Percentiles rank a stretch among this genome's conserved stretches.
Evolutionary conservation across 164 flowering plant genomes (phyloP).

Genomic region (Berberis thunbergii): DNA sequence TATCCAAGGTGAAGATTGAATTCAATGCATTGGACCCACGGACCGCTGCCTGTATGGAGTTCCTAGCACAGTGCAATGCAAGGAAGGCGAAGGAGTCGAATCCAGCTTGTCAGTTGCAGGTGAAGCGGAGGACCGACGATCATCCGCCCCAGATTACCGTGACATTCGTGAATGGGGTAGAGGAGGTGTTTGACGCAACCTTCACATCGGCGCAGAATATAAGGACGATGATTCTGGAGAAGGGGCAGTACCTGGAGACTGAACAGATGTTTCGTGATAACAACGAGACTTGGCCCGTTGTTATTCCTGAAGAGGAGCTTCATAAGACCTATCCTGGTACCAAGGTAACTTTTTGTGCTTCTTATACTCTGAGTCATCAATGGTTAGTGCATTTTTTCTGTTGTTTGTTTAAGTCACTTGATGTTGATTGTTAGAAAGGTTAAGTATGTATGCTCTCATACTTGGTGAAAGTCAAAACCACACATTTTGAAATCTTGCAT

Average conservation of each 20-base stretch:
- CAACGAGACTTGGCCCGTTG: constrained; percentile 85
- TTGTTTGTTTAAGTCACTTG: too few species aligned
- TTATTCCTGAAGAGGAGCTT: constrained; percentile 79
- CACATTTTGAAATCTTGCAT: too few species aligned
- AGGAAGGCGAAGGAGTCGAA: constrained; percentile 86
- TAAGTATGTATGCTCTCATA: too few species aligned
- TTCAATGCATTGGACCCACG: constrained; percentile 86
- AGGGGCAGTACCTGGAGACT: constrained; percentile 78
- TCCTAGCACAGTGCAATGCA: constrained; percentile 84
- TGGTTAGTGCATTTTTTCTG: too few species aligned
- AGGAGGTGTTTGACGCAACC: constrained; percentile 74
- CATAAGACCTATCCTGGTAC: constrained; percentile 44
- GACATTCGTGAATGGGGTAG: constrained; percentile 82
- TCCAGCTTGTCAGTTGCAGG: constrained; percentile 60
- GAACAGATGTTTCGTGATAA: constrained; percentile 92
- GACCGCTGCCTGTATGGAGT: constrained; percentile 52
- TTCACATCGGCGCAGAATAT: constrained; percentile 70
- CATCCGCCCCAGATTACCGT: constrained; percentile 78
- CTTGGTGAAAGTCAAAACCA: too few species aligned
- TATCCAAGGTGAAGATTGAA: constrained; percentile 78
- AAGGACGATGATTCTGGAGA: constrained; percentile 58
- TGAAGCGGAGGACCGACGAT: constrained; percentile 83
- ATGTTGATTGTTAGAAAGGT: too few species aligned
- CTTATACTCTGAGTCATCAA: background rate
- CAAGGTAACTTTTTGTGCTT: constrained; percentile 22